Conservation (phyloP, 1,284 basidiomycete genomes). For the Cutaneotrichosporon sp. region DNA sequence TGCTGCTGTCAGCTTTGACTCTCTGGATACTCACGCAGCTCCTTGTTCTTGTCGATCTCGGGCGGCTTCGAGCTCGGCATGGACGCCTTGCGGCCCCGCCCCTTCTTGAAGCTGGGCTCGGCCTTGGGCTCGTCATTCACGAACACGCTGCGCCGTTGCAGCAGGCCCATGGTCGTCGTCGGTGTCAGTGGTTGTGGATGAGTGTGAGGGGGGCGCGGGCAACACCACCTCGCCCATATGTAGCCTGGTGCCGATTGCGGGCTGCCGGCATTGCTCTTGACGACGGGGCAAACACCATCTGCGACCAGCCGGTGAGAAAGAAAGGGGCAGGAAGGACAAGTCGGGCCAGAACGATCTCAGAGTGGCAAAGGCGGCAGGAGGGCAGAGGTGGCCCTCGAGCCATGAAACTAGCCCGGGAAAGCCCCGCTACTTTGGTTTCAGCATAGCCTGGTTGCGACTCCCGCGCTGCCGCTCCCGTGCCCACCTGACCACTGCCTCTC, state of each 20-base stretch:
- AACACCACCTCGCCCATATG: neutral
- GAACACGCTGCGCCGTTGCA: constrained; percentile 3
- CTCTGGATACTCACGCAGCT: neutral
- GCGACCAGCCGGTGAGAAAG: neutral
- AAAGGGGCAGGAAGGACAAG: neutral
- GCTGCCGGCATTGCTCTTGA: constrained; percentile 1
- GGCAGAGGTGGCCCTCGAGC: neutral
- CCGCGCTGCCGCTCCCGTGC: neutral
- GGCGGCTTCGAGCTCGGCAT: neutral
- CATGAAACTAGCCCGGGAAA: neutral
- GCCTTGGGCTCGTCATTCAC: neutral
- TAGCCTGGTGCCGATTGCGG: neutral
- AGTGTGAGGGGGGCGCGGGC: neutral
- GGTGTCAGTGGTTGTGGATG: neutral
- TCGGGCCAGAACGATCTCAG: neutral
- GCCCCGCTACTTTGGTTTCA: no score
- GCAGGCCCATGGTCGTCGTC: neutral
- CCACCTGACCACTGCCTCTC: neutral
- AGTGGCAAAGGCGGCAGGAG: neutral
- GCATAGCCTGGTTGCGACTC: neutral
- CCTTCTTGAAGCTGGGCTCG: neutral
- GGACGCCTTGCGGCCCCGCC: neutral
- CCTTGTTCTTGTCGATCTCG: neutral
- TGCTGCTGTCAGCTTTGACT: neutral
- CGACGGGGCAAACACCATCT: neutral